Conservation (phyloP, 139 green algal species). For the Diplosphaera chodatii region DNA sequence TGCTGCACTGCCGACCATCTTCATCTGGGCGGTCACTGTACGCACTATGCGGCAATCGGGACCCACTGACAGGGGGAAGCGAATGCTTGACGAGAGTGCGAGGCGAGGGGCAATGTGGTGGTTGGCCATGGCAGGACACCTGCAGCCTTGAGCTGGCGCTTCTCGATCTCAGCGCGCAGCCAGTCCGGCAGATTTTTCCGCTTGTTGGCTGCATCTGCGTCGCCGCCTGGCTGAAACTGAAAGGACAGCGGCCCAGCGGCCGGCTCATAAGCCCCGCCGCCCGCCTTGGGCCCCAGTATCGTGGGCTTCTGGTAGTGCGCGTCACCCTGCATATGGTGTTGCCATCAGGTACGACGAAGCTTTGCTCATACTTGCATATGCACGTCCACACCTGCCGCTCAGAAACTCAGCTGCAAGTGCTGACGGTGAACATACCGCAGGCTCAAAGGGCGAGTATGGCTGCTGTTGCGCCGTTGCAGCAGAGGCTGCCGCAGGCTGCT, state of each 20-base stretch:
- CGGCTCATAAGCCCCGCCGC: too few species aligned
- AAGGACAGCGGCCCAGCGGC: background rate
- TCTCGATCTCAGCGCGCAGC: conserved; percentile 1
- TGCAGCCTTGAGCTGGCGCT: background rate
- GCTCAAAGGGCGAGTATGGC: too few species aligned
- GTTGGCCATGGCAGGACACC: background rate
- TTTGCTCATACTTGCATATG: too few species aligned
- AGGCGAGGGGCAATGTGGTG: too few species aligned
- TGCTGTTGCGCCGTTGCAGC: too few species aligned
- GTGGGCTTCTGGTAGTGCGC: background rate
- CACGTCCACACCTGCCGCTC: too few species aligned
- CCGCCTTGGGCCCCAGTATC: background rate
- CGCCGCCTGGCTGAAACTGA: background rate
- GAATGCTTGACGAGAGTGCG: conserved; percentile 1
- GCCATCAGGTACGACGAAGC: too few species aligned
- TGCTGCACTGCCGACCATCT: background rate
- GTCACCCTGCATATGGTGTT: background rate
- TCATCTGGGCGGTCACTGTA: background rate
- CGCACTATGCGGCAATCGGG: conserved; percentile 1
- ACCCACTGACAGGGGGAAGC: background rate
- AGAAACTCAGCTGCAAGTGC: too few species aligned
- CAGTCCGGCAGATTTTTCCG: background rate
- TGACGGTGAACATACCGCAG: too few species aligned
- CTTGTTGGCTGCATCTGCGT: background rate
- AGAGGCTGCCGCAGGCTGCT: background rate